Percentiles rank a stretch among this genome's conserved stretches.
phyloP scores from a whole-genome alignment of 2,329 filamentous ascomycete species.

The Colletotrichum neosansevieriae region DNA sequence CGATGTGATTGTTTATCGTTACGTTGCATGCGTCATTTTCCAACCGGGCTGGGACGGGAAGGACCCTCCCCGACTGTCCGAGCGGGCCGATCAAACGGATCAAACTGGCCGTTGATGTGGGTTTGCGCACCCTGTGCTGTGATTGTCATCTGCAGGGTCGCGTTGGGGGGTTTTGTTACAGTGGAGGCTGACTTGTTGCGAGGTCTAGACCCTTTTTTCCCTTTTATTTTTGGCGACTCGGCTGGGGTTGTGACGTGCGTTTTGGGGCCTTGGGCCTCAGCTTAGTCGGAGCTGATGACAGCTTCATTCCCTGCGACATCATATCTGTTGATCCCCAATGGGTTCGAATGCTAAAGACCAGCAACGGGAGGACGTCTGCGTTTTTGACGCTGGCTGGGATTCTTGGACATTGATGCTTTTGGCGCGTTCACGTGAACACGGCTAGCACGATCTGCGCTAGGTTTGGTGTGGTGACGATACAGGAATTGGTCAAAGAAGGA shows the following conservation, averaged over 20 bases:
- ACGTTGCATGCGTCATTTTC: conserved; percentile 17
- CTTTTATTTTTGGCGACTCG: not conserved
- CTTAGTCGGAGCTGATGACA: not conserved
- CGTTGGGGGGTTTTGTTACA: not conserved
- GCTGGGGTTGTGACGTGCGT: not conserved
- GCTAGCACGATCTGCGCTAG: too few relatives aligned
- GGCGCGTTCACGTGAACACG: too few relatives aligned
- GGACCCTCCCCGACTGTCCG: conserved; percentile 7
- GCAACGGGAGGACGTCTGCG: too few relatives aligned
- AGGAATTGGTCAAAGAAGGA: too few relatives aligned
- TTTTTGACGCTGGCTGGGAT: too few relatives aligned
- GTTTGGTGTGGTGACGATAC: too few relatives aligned
- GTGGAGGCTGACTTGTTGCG: not conserved
- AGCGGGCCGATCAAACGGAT: conserved; percentile 27
- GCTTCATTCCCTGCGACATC: not conserved
- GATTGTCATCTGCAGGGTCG: conserved; percentile 11
- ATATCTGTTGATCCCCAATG: too few relatives aligned
- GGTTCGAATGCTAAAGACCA: too few relatives aligned
- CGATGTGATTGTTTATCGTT: not conserved
- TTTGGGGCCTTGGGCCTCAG: not conserved
- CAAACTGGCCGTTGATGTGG: not conserved
- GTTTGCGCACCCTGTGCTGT: conserved; percentile 5
- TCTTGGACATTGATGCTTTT: too few relatives aligned
- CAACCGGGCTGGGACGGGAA: not conserved
- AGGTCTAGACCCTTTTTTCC: not conserved